These are phyloP conservation scores for Cokeromyces recurvatus DNA, from an alignment of 371 early-diverging fungal species.

Conservation along the genomic window DNA sequence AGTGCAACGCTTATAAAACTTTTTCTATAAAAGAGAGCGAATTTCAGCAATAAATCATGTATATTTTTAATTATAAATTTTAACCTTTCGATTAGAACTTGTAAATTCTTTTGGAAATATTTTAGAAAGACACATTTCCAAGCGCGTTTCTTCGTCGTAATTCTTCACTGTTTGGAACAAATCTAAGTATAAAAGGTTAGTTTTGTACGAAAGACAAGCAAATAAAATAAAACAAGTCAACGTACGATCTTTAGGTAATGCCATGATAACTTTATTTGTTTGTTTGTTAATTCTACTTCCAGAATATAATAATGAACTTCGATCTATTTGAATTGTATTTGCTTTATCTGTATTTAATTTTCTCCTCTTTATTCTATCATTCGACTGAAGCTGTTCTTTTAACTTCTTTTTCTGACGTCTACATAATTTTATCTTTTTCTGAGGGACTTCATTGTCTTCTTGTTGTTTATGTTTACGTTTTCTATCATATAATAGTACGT, in stretches of 20 bases:
- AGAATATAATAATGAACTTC: too few species aligned
- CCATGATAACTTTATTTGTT: not conserved
- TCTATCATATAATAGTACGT: not conserved
- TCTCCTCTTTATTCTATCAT: too few species aligned
- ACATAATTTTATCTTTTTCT: conserved; percentile 4
- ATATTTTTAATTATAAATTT: not conserved
- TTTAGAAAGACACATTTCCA: not conserved
- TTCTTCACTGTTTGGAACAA: too few species aligned
- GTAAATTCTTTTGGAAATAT: conserved; percentile 11
- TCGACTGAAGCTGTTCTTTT: not conserved
- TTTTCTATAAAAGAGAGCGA: conserved; percentile 1
- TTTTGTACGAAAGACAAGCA: too few species aligned
- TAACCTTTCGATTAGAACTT: not conserved
- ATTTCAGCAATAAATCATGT: too few species aligned
- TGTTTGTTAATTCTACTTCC: not conserved
- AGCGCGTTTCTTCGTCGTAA: not conserved
- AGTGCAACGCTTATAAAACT: conserved; percentile 4
- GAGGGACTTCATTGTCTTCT: not conserved
- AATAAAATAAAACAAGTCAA: not conserved
- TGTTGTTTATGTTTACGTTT: too few species aligned
- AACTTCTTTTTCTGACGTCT: conserved; percentile 2
- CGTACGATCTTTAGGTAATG: not conserved
- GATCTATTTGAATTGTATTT: too few species aligned
- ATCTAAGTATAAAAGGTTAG: too few species aligned
- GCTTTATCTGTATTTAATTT: too few species aligned